Percentiles rank a stretch among this genome's conserved stretches.
phyloP scores from a whole-genome alignment of 1,139 yeast species.

The Scheffersomyces lignicola region DNA sequence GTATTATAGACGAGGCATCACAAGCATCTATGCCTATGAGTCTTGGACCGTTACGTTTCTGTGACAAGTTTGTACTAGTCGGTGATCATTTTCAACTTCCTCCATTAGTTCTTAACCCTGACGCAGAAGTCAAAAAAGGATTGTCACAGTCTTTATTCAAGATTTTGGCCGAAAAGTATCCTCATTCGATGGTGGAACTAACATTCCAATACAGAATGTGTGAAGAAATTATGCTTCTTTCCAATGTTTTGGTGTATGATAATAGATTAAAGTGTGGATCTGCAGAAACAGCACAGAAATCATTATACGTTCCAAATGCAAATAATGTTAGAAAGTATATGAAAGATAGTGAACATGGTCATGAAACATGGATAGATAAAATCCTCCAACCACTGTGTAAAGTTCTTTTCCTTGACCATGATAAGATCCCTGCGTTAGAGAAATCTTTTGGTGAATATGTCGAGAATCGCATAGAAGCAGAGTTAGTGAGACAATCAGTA shows the following conservation, averaged over 20 bases:
- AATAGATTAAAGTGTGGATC: slow-evolving; percentile 78
- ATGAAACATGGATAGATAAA: slow-evolving; percentile 33
- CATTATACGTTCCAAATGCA: slow-evolving; percentile 46
- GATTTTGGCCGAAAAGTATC: slow-evolving; percentile 67
- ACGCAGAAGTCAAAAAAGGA: slow-evolving; percentile 56
- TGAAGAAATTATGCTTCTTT: slow-evolving; percentile 77
- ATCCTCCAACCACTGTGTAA: slow-evolving; percentile 37
- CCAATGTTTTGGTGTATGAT: slow-evolving; percentile 76
- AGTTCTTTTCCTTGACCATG: slow-evolving; percentile 82
- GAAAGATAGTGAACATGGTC: slow-evolving; percentile 9
- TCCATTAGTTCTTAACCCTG: slow-evolving; percentile 70
- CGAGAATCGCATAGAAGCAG: slow-evolving; percentile 73
- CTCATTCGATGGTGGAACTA: slow-evolving; percentile 69
- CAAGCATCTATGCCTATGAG: slow-evolving; percentile 91
- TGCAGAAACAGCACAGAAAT: slow-evolving; percentile 57
- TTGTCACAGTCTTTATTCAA: slow-evolving; percentile 79
- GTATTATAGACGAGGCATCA: slow-evolving; percentile 95
- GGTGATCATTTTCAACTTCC: slow-evolving; percentile 96
- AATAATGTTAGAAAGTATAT: slow-evolving; percentile 15
- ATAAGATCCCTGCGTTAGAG: slow-evolving; percentile 62
- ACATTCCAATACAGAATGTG: slow-evolving; percentile 93
- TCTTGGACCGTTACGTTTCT: slow-evolving; percentile 79
- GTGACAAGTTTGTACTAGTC: slow-evolving; percentile 80
- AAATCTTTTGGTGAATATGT: slow-evolving; percentile 60
- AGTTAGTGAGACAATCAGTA: slow-evolving; percentile 60